Conservation (phyloP, 306 rosid species). For the Sindora glabra region DNA sequence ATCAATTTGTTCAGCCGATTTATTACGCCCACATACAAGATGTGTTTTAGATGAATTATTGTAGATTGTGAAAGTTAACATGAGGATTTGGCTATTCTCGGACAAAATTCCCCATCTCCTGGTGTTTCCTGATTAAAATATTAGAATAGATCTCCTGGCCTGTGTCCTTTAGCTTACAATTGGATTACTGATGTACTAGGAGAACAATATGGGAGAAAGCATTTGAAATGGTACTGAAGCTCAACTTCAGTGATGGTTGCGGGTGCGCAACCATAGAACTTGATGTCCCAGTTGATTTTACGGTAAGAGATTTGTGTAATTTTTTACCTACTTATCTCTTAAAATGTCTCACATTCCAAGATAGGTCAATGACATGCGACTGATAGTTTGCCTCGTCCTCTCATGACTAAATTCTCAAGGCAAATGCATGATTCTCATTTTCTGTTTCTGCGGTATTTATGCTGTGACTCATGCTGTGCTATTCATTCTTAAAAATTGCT, state of each 20-base stretch:
- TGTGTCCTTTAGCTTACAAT: conserved; percentile 13
- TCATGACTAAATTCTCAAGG: no score
- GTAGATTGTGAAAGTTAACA: background rate
- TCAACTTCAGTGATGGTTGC: conserved; percentile 84
- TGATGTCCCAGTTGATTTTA: conserved; percentile 66
- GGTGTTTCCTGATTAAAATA: background rate
- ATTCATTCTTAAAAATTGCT: no score
- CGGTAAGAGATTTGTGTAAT: conserved; percentile 39
- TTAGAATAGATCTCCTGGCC: background rate
- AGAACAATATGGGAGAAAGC: conserved; percentile 60
- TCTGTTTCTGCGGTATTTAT: background rate
- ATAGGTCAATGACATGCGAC: background rate
- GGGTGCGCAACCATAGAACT: conserved; percentile 57
- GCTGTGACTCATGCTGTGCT: background rate
- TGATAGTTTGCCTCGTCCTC: no score
- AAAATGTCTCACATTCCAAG: background rate
- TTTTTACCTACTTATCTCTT: background rate
- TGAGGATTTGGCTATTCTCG: background rate
- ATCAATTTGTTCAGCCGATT: conserved; percentile 5
- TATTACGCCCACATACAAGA: background rate
- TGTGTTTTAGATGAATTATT: background rate
- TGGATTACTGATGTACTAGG: conserved; percentile 43
- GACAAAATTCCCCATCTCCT: background rate
- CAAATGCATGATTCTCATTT: background rate
- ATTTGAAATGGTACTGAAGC: conserved; percentile 75